Evolutionary conservation across 2,329 filamentous ascomycete genomes (phyloP).

Genomic region (Leptographium galeiforme): DNA sequence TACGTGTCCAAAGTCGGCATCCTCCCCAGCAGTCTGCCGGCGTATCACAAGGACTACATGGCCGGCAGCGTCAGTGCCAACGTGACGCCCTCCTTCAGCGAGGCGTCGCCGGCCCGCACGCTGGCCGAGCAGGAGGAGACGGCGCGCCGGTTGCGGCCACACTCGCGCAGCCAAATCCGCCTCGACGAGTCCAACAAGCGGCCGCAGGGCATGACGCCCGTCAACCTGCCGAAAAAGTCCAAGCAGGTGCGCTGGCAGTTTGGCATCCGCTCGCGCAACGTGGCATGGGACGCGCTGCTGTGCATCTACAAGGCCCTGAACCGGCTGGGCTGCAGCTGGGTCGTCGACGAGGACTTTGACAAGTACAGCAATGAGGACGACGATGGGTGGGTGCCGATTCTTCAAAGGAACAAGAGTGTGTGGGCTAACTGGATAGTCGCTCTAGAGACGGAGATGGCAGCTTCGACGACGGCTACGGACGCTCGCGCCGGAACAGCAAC

Average conservation of each 20-base stretch:
- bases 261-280: slow-evolving; percentile 86
- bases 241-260: slow-evolving; percentile 95
- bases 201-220: slow-evolving; percentile 49
- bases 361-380: slow-evolving; percentile 28
- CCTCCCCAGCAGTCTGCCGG: slow-evolving; percentile 77
- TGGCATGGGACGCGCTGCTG: slow-evolving; percentile 83
- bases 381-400: slow-evolving; percentile 24
- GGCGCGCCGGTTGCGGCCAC: slow-evolving; percentile 69
- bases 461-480: slow-evolving; percentile 15
- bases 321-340: slow-evolving; percentile 82
- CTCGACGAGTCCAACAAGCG: slow-evolving; percentile 50
- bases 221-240: slow-evolving; percentile 52
- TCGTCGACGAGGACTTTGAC: slow-evolving; percentile 49
- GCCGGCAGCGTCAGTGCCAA: slow-evolving; percentile 34
- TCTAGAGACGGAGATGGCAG: slow-evolving; percentile 10
- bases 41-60: slow-evolving; percentile 85
- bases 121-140: slow-evolving; percentile 72
- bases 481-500: slow-evolving; percentile 20
- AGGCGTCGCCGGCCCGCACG: slow-evolving; percentile 40
- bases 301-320: slow-evolving; percentile 88
- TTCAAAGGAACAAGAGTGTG: too few relatives aligned
- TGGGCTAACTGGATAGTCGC: slow-evolving; percentile 14
- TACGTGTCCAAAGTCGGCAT: slow-evolving; percentile 81
- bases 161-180: slow-evolving; percentile 58
- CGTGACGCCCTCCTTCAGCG: slow-evolving; percentile 31